Evolutionary conservation across 2,329 filamentous ascomycete species (phyloP).

Genomic region (Teratosphaeria destructans): DNA sequence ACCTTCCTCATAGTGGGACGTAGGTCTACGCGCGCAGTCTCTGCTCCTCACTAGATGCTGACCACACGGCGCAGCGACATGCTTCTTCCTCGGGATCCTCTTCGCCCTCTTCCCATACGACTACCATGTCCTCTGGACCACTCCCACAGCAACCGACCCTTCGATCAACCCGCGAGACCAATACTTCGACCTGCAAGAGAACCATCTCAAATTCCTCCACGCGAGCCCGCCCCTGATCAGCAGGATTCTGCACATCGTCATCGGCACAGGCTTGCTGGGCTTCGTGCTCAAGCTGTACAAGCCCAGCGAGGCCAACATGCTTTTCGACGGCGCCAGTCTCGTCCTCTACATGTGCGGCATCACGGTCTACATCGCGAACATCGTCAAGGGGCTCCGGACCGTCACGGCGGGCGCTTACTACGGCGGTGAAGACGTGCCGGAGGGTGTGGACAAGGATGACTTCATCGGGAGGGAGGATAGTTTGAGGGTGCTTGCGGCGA

Average conservation of each 20-base stretch:
- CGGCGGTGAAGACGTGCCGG: constrained; percentile 11
- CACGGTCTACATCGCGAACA: constrained; percentile 90
- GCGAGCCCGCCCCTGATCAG: constrained; percentile 83
- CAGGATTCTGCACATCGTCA: constrained; percentile 87
- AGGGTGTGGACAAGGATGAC: constrained; percentile 38
- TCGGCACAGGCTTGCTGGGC: constrained; percentile 75
- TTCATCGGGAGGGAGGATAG: constrained; percentile 77
- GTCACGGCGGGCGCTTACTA: constrained; percentile 64
- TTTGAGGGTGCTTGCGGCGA: constrained; percentile 80
- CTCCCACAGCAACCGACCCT: constrained; percentile 37
- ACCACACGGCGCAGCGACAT: constrained; percentile 44
- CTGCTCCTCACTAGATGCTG: background rate
- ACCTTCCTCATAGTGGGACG: constrained; percentile 95
- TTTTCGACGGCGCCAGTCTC: constrained; percentile 71
- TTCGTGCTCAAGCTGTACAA: constrained; percentile 93
- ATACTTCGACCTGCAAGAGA: constrained; percentile 79
- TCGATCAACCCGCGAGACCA: constrained; percentile 33
- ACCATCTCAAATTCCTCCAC: constrained; percentile 83
- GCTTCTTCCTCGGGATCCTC: constrained; percentile 96
- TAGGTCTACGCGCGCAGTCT: constrained; percentile 42
- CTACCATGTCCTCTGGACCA: constrained; percentile 76
- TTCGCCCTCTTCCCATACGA: constrained; percentile 96
- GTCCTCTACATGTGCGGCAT: constrained; percentile 75
- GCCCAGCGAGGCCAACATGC: constrained; percentile 84
- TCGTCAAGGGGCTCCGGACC: constrained; percentile 84